Percentiles rank a stretch among this genome's conserved stretches.
These are phyloP conservation scores for Solanum hybrid DNA, from an alignment of 305 asterid genomes.

Conservation along the genomic window DNA sequence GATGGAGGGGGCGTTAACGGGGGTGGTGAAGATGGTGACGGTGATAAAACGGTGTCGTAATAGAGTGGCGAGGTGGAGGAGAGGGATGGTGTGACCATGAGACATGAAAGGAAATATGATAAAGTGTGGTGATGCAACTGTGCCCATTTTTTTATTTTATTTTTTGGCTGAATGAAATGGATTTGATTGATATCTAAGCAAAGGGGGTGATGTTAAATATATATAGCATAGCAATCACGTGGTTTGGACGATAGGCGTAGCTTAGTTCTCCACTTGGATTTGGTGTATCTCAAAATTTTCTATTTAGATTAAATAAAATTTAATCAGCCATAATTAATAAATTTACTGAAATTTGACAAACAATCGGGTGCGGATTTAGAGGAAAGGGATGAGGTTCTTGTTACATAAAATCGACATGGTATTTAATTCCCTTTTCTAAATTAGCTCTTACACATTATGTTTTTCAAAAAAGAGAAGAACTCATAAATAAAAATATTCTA, in stretches of 20 bases:
- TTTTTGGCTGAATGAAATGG: neutral
- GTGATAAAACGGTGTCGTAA: constrained; percentile 37
- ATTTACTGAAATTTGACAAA: neutral
- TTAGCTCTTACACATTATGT: neutral
- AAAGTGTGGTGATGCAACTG: constrained; percentile 36
- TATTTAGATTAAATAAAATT: too few relatives aligned
- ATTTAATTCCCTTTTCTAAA: neutral
- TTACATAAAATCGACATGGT: neutral
- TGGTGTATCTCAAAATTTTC: accelerated
- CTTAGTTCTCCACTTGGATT: neutral
- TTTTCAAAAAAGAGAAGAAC: neutral
- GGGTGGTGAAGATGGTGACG: constrained; percentile 61
- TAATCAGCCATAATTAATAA: neutral
- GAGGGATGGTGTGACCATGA: constrained; percentile 66
- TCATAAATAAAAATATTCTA: neutral
- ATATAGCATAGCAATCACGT: neutral
- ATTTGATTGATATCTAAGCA: neutral
- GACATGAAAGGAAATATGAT: constrained; percentile 61
- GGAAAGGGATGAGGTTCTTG: neutral
- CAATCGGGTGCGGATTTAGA: neutral
- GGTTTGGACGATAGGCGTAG: neutral
- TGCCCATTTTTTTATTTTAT: constrained; percentile 15
- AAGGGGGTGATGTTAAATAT: neutral
- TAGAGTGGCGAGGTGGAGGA: constrained; percentile 61
- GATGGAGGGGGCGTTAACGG: constrained; percentile 37